Conservation (phyloP, 2,329 filamentous ascomycete genomes). For the Fusarium chaquense region DNA sequence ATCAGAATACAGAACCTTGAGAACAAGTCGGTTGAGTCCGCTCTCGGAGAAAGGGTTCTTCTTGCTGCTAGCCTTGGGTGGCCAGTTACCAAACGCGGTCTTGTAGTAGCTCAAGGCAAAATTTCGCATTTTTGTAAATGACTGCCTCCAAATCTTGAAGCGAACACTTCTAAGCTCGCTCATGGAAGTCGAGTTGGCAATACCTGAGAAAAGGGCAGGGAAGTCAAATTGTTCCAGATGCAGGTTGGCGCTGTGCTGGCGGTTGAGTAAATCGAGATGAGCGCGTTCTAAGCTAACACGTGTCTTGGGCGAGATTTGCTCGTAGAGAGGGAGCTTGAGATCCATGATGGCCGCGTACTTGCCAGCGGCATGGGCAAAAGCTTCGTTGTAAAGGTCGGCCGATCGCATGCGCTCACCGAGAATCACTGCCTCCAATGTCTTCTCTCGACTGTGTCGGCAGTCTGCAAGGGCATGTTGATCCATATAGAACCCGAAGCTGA, state of each 20-base stretch:
- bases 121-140: slow-evolving; percentile 79
- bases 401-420: slow-evolving; percentile 89
- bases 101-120: slow-evolving; percentile 78
- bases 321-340: slow-evolving; percentile 75
- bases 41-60: slow-evolving; percentile 90
- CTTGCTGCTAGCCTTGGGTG: slow-evolving; percentile 90
- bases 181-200: slow-evolving; percentile 84
- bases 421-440: slow-evolving; percentile 90
- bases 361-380: slow-evolving; percentile 90
- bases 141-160: slow-evolving; percentile 85
- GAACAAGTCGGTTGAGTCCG: slow-evolving; percentile 85
- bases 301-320: slow-evolving; percentile 76
- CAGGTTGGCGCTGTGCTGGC: slow-evolving; percentile 75
- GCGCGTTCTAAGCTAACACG: slow-evolving; percentile 85
- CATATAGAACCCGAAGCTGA: slow-evolving; percentile 79
- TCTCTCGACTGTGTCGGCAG: slow-evolving; percentile 83
- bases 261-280: slow-evolving; percentile 80
- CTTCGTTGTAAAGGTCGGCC: slow-evolving; percentile 86
- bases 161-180: slow-evolving; percentile 81
- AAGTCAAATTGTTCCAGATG: slow-evolving; percentile 92
- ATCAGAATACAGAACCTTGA: slow-evolving; percentile 86
- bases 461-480: slow-evolving; percentile 83
- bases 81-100: slow-evolving; percentile 76
- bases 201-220: slow-evolving; percentile 87
- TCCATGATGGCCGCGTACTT: slow-evolving; percentile 81